Evolutionary conservation across 2,329 filamentous ascomycete genomes (phyloP), one percentile per base, ranked within the genome.

Genomic region (Coniella vitis): DNA sequence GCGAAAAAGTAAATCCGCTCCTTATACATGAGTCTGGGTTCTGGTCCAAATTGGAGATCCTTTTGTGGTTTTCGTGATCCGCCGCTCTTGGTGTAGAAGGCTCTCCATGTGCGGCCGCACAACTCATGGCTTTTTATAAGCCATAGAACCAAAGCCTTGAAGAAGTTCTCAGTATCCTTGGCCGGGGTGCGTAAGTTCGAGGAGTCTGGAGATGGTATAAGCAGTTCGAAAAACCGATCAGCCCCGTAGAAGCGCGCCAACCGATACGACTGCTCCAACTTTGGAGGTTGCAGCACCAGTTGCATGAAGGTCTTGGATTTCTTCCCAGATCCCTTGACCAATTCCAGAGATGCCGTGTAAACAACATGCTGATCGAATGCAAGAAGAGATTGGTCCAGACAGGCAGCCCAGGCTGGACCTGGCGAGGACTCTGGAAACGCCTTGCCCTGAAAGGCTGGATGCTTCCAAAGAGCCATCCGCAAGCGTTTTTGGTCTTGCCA

Each of bases 161-260:
- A 54, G 1, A 63, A 63, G 0, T 57, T 53, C 1, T 62, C 61
- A 3, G 66, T 57, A 1, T 69, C 57, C 14, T 61, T 65, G 2
- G 68, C 49, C 0, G 62, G 42, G 0, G 53, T 43, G 0, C 65
- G 61, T 0, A 60, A 57, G 2, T 62, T 55, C 2, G 56, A 61
- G 0, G 60, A 61, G 1, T 57, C 62, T 0, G 70, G 65, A 0
- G 68, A 67, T 0, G 79, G 78, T 4, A 82, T 65, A 4, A 70
- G 59, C 0, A 84, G 49, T 46, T 83, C 76, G 1, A 84, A 52
- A 39, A 82, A 82, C 0, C 80, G 69, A 54, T 84, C 79, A 0
- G 71, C 62, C 0, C 80, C 79, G 54, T 81, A 81, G 4, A 72
- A 72, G 12, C 80, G 71, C 17, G 65, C 64, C 0, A 83, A 60